A percentile compares a stretch with the other conserved stretches of the same genome.
Conservation (phyloP, 2,329 filamentous ascomycete genomes). For the Trichophyton benhamiae region DNA sequence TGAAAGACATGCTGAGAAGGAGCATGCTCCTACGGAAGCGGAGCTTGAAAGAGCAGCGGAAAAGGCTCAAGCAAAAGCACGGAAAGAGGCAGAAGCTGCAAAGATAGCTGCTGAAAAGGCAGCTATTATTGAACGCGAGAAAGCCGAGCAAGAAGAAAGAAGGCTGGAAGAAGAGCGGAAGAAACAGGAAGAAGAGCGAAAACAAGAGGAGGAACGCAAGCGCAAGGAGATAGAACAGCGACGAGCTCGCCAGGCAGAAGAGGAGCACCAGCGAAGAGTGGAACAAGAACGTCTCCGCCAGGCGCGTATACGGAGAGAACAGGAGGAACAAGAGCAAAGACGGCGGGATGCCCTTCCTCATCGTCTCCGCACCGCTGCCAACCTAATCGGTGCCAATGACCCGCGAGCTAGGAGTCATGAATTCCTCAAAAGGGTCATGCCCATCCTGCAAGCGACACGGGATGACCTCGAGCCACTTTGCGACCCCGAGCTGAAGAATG, state of each 20-base stretch:
- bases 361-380: slow-evolving; percentile 33
- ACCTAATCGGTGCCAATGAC: slow-evolving; percentile 34
- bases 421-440: slow-evolving; percentile 37
- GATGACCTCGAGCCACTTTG: slow-evolving; percentile 32
- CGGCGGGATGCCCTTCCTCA: slow-evolving; percentile 36
- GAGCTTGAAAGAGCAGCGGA: slow-evolving; percentile 11
- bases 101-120: slow-evolving; percentile 21
- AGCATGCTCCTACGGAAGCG: slow-evolving; percentile 9
- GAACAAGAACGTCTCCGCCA: slow-evolving; percentile 33
- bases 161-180: slow-evolving; percentile 24
- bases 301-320: slow-evolving; percentile 33
- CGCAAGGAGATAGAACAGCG: slow-evolving; percentile 32
- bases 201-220: slow-evolving; percentile 19
- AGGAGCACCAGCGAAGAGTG: slow-evolving; percentile 33
- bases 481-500: slow-evolving; percentile 26
- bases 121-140: slow-evolving; percentile 27
- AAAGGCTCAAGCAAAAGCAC: slow-evolving; percentile 15
- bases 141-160: slow-evolving; percentile 26
- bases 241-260: slow-evolving; percentile 34
- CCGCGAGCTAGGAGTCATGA: slow-evolving; percentile 29
- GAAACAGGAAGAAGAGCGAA: slow-evolving; percentile 26
- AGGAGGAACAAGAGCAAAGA: slow-evolving; percentile 35
- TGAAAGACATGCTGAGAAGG: slow-evolving; percentile 14
- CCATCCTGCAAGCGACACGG: slow-evolving; percentile 34
- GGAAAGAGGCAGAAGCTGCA: slow-evolving; percentile 22